Base-by-base conservation (phyloP, 2,329 filamentous ascomycete species). In the Pestalotiopsis sp. region DNA sequence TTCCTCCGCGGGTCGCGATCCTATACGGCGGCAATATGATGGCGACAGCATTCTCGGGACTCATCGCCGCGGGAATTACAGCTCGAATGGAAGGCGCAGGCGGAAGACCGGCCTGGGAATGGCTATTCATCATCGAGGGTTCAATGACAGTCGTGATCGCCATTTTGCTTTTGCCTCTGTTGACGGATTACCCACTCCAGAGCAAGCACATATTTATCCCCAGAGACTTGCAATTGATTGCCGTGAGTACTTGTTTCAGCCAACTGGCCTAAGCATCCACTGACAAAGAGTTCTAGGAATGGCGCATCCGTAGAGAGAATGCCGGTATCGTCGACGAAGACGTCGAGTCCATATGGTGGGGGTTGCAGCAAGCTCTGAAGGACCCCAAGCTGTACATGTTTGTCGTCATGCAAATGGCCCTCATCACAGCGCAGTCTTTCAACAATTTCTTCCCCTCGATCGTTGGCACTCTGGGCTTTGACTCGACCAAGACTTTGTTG, bases 61-160 rank as follows among this genome's bases (percentile, higher is more conserved):
- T 82, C 3, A 80, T 82, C 38, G 79, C 78, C 6, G 76, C 77
- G 3, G 80, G 75, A 6, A 79, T 78, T 23, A 78, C 78, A 27
- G 71, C 72, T 39, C 73, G 72, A 27, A 75, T 81, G 72, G 76
- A 80, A 61, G 74, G 76, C 17, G 73, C 72, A 11, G 69, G 67
- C 45, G 78, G 79, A 1, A 67, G 80, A 38, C 69, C 70, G 13
- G 77, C 77, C n/a, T 82, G 80, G 80, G 73, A 74, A 67, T 82
- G 80, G 80, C 72, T 81, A 2, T 81, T 81, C 70, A 78, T 81
- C 41, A 78, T 82, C 23, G 77, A 82, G 68, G 79, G 80, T 17
- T 72, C 75, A 20, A 75, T 79, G 17, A 82, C 81, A 9, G 75
- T 80, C 23, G 71, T 75, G 17, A 73, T 82, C 58, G 79, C 79